Base-by-base conservation (phyloP, 2,329 filamentous ascomycete genomes). In the Sporothrix globosa region DNA sequence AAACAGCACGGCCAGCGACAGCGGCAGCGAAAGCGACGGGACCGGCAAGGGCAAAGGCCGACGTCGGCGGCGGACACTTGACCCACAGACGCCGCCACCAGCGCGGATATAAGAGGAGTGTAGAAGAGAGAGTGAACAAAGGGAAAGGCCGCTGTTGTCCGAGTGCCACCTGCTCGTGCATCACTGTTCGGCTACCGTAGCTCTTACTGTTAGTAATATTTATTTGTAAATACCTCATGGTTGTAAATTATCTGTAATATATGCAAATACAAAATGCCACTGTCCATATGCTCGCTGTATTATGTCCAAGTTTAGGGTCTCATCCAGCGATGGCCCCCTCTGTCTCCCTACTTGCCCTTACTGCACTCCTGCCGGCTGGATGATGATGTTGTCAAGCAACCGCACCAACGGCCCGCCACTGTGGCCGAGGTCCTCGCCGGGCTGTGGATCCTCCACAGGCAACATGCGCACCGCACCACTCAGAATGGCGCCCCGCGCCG, bases 401-500 rank as follows among this genome's bases (percentile, higher is more conserved):
- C 96, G 86, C 63, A 99, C 96, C 0, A 89, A 79, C 19, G 92
- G 92, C 1, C 90, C 90, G 3, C 88, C 90, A 69, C 87, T 85
- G 72, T 88, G 88, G 3, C 93, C 93, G 34, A 94, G 80, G 74
- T 93, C 89, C 79, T 98, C 94, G 0, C 86, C 91, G 6, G 87
- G 82, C 65, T 83, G 85, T 0, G 90, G 84, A 67, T 87, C 85
- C 77, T 96, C 92, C 1, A 97, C 83, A 0, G 93, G 91, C 60
- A 92, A 78, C 91, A 99, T 97, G 81, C 92, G 96, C 71, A 99
- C 83, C 0, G 96, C 96, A 3, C 92, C 93, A 78, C 95, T 98
- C 70, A 99, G 80, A 48, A 99, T 91, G 0, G 91, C 94, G 1
- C 95, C 95, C 73, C 83, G 88, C 0, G 81, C 80, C 0, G 85